Base-by-base conservation (phyloP, 2,329 filamentous ascomycete genomes). In the Hypoxylon sp. region DNA sequence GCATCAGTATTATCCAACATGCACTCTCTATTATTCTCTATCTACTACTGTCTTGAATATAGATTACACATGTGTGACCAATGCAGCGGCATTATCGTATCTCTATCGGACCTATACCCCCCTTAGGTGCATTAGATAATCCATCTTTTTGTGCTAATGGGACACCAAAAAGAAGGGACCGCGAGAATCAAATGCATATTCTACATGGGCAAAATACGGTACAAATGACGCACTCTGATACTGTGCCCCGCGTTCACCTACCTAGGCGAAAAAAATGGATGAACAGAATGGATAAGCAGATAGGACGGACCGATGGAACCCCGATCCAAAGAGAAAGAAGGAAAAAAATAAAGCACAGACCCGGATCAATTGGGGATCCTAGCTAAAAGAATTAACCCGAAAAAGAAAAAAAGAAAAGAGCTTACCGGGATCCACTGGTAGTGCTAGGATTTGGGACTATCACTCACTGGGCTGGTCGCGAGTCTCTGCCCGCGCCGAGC, bases 161-260 rank as follows among this genome's bases (percentile, higher is more conserved):
- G n/a, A n/a, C n/a, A n/a, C n/a, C n/a, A n/a, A n/a, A n/a, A n/a
- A n/a, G n/a, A n/a, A n/a, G n/a, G n/a, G n/a, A n/a, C n/a, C n/a
- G n/a, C n/a, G n/a, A n/a, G n/a, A n/a, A n/a, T n/a, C n/a, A n/a
- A 41, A 47, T 32, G 31, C 36, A 47, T 40, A 31, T 48, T 35
- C 36, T 26, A 49, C 46, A 43, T 32, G 45, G 52, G 45, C 45
- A 53, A 53, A 56, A 56, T 56, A 56, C 56, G 27, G 56, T 59
- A 26, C 27, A 32, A 50, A 47, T 16, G 42, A 21, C 20, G 19
- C 1, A n/a, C 20, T 15, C n/a, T 9, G 25, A 47, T 51, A 57
- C 51, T 45, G 55, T 62, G 60, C 62, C 61, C 63, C 62, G 57
- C 63, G 63, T 51, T 50, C 42, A 31, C 26, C 19, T 43, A 16